Evolutionary conservation across 2,329 filamentous ascomycete species (phyloP).

Genomic region (Clonostachys rosea): DNA sequence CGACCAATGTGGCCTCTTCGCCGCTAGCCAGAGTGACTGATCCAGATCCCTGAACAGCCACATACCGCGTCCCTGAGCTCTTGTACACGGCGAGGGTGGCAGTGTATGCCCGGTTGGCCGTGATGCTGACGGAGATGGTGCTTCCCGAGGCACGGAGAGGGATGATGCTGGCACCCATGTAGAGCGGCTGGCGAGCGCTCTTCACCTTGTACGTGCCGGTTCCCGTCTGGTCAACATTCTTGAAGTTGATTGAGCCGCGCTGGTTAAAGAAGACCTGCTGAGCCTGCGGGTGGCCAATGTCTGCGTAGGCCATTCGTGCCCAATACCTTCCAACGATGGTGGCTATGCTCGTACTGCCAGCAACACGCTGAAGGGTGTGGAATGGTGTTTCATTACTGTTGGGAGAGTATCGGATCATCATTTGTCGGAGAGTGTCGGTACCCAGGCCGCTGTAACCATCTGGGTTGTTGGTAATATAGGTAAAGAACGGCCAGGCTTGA

Average conservation of each 20-base stretch:
- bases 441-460: slow-evolving; percentile 35
- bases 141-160: slow-evolving; percentile 29
- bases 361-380: slow-evolving; percentile 35
- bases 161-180: slow-evolving; percentile 46
- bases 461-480: slow-evolving; percentile 42
- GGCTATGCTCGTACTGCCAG: slow-evolving; percentile 20
- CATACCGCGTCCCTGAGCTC: slow-evolving; percentile 26
- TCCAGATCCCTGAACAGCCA: slow-evolving; percentile 25
- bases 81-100: slow-evolving; percentile 30
- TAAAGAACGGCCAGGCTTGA: slow-evolving; percentile 44
- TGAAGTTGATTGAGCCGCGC: slow-evolving; percentile 29
- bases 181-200: slow-evolving; percentile 31
- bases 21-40: slow-evolving; percentile 23
- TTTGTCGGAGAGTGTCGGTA: slow-evolving; percentile 29
- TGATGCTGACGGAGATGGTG: slow-evolving; percentile 24
- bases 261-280: slow-evolving; percentile 28
- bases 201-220: slow-evolving; percentile 35
- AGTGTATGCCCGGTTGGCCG: slow-evolving; percentile 26
- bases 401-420: slow-evolving; percentile 34
- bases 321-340: slow-evolving; percentile 42
- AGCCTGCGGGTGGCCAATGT: slow-evolving; percentile 38
- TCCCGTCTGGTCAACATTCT: slow-evolving; percentile 30
- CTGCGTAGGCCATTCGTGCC: slow-evolving; percentile 47
- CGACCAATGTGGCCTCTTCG: slow-evolving; percentile 37
- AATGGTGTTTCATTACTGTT: slow-evolving; percentile 44